These are phyloP conservation scores for Prunus dulcis DNA, from an alignment of 306 rosid species.

Conservation along the genomic window DNA sequence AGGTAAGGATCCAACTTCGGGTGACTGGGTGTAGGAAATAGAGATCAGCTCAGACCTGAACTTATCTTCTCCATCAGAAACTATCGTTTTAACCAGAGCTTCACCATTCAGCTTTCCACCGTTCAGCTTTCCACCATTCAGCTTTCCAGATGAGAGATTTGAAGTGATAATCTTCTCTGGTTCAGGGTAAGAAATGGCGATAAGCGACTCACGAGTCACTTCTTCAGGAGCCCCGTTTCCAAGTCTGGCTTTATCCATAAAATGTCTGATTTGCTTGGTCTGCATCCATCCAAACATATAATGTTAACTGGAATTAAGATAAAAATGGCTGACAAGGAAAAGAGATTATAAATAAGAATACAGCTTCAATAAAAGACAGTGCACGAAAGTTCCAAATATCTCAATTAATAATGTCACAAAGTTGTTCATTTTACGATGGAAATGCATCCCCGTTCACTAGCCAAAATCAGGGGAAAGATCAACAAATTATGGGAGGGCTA, in stretches of 20 bases:
- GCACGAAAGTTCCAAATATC: not conserved
- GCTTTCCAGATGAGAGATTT: constrained; percentile 13
- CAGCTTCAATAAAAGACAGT: not conserved
- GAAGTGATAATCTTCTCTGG: constrained; percentile 39
- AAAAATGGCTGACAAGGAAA: not conserved
- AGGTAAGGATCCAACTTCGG: constrained; percentile 33
- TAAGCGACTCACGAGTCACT: constrained; percentile 57
- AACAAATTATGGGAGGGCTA: not conserved
- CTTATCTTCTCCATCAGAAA: constrained; percentile 36
- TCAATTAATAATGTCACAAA: not conserved
- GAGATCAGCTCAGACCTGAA: constrained; percentile 50
- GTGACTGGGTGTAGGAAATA: constrained; percentile 41
- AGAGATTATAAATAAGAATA: not conserved
- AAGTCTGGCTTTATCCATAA: constrained; percentile 42
- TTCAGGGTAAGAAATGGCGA: constrained; percentile 39
- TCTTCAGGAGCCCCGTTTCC: constrained; percentile 39
- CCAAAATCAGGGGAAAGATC: not conserved
- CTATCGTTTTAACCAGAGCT: constrained; percentile 20
- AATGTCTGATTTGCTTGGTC: constrained; percentile 29
- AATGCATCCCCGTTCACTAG: not conserved
- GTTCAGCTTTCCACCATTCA: constrained; percentile 12
- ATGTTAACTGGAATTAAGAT: not conserved
- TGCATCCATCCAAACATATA: constrained; percentile 7
- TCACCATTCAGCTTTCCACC: constrained; percentile 27
- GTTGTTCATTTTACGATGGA: not conserved